These are phyloP conservation scores for Irpex rosettiformis DNA, from an alignment of 1,284 basidiomycete genomes.

Conservation along the genomic window DNA sequence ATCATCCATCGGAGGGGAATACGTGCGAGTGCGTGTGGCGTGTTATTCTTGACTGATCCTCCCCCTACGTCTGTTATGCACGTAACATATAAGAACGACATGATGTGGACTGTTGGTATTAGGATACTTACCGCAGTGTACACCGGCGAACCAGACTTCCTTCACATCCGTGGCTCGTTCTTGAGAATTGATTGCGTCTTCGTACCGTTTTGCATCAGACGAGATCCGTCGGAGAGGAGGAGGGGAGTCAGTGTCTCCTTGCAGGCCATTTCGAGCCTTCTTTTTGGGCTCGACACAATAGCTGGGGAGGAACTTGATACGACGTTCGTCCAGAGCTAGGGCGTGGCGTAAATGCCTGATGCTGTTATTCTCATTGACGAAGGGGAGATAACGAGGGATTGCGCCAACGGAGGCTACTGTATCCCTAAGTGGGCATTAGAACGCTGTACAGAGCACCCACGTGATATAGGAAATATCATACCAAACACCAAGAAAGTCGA, in stretches of 20 bases:
- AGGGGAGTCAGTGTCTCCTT: not conserved
- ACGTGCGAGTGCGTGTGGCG: conserved; percentile 45
- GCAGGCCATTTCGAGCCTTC: not conserved
- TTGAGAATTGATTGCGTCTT: conserved; percentile 4
- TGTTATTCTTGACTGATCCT: conserved; percentile 46
- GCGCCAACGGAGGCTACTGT: conserved; percentile 36
- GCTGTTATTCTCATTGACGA: conserved; percentile 32
- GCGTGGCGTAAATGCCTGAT: conserved; percentile 38
- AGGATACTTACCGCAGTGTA: conserved; percentile 14
- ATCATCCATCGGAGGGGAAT: conserved; percentile 63
- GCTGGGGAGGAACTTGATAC: conserved; percentile 18
- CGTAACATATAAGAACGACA: not conserved
- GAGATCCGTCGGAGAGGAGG: not conserved
- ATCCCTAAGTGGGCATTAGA: conserved; percentile 21
- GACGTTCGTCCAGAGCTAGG: conserved; percentile 38
- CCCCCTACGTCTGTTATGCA: conserved; percentile 40
- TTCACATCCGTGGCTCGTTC: conserved; percentile 11
- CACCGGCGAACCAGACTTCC: conserved; percentile 21
- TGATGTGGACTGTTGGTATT: not conserved
- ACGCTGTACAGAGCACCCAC: conserved; percentile 12
- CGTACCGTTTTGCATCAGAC: conserved; percentile 3
- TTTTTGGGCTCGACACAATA: conserved; percentile 11
- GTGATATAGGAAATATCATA: conserved; percentile 10
- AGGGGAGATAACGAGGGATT: conserved; percentile 34
- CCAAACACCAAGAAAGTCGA: conserved; percentile 35